Conservation (phyloP, 306 rosid genomes). For the Arachis stenosperma region DNA sequence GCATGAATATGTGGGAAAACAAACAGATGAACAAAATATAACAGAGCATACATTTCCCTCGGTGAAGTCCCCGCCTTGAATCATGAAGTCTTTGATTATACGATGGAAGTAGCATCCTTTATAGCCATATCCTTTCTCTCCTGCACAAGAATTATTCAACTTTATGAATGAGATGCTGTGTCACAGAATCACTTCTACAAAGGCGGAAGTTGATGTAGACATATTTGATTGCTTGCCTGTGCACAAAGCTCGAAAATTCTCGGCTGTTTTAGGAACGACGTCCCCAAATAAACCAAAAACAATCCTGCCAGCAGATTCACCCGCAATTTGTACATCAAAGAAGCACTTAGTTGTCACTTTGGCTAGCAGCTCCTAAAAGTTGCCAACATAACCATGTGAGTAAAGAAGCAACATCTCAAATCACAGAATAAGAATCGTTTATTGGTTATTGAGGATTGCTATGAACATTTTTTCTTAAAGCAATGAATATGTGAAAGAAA, state of each 20-base stretch:
- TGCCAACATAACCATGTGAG: constrained; percentile 37
- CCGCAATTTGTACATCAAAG: constrained; percentile 75
- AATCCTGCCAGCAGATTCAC: constrained; percentile 66
- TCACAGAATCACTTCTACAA: constrained; percentile 9
- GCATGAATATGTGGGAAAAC: neutral
- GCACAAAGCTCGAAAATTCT: constrained; percentile 79
- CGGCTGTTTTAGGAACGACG: constrained; percentile 77
- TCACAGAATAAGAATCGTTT: neutral
- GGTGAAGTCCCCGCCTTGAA: constrained; percentile 97
- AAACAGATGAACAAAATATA: constrained; percentile 29
- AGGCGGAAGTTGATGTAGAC: neutral
- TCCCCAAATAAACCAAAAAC: constrained; percentile 80
- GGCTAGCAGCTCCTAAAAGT: constrained; percentile 69
- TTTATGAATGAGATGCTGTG: constrained; percentile 19
- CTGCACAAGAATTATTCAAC: constrained; percentile 49
- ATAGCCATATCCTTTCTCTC: constrained; percentile 93
- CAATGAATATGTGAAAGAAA: neutral
- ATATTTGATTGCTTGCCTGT: constrained; percentile 57
- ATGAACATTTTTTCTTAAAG: constrained; percentile 14
- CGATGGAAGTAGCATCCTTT: constrained; percentile 84
- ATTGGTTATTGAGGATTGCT: constrained; percentile 6
- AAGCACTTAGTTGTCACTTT: constrained; percentile 71
- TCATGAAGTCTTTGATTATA: constrained; percentile 81
- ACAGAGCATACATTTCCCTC: constrained; percentile 67
- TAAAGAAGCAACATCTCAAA: constrained; percentile 18